phyloP scores from a whole-genome alignment of 2,329 filamentous ascomycete species.

The Aspergillus nomiae region DNA sequence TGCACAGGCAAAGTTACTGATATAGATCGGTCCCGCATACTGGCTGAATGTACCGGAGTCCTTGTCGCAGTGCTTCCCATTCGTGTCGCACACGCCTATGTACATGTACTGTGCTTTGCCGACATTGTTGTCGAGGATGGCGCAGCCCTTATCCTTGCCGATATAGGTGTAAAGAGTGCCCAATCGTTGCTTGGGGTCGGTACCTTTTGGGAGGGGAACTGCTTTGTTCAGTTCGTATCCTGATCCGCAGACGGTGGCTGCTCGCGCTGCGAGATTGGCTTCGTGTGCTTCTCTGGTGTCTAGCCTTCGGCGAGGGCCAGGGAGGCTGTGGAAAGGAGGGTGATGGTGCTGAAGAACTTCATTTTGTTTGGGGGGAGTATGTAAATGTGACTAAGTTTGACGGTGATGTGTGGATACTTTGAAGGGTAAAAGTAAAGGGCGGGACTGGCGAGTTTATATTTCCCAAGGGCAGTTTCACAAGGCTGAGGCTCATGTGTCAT shows the following conservation, averaged over 20 bases:
- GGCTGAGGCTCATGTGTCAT: neutral
- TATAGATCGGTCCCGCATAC: conserved; percentile 11
- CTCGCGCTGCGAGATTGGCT: neutral
- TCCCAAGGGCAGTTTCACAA: neutral
- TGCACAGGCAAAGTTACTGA: conserved; percentile 5
- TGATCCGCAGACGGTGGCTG: conserved; percentile 9
- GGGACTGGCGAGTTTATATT: neutral
- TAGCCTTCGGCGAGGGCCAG: neutral
- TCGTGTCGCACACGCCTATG: neutral
- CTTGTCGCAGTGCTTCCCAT: neutral
- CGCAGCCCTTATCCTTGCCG: conserved; percentile 4
- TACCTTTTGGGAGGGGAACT: conserved; percentile 8
- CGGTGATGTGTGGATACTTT: accelerated
- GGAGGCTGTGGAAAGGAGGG: neutral
- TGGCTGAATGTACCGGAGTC: conserved; percentile 8
- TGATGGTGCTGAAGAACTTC: neutral
- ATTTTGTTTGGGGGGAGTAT: neutral
- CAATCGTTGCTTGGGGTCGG: conserved; percentile 2
- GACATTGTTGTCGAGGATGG: conserved; percentile 10
- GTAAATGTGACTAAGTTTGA: neutral
- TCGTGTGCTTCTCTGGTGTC: neutral
- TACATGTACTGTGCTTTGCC: conserved; percentile 9
- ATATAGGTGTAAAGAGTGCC: conserved; percentile 8
- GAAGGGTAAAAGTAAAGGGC: neutral
- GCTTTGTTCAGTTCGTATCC: conserved; percentile 7